Percentiles rank a stretch among this genome's conserved stretches.
Conservation (phyloP, 805 yeast species). For the Barnettozyma siamensis region DNA sequence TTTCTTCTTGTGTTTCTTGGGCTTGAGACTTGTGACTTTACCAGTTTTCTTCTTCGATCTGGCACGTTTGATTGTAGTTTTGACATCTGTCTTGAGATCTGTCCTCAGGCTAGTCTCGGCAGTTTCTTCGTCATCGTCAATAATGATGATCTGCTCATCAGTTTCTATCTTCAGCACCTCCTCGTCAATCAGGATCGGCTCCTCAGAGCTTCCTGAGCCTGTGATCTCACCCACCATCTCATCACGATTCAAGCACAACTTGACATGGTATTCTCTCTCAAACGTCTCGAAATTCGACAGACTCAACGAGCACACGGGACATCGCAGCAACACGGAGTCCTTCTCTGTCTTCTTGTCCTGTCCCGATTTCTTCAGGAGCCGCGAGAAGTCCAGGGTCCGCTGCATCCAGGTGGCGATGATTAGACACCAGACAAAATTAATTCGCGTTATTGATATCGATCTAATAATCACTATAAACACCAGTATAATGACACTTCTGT, state of each 20-base stretch:
- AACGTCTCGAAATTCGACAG: conserved; percentile 35
- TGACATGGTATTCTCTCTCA: conserved; percentile 49
- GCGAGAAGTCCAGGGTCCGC: neutral
- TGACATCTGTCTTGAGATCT: too few relatives aligned
- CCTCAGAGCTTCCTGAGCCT: neutral
- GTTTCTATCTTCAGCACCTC: neutral
- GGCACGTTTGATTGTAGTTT: neutral
- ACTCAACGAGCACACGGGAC: conserved; percentile 48
- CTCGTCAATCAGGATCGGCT: neutral
- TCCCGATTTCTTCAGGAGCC: neutral
- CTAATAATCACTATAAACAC: too few relatives aligned
- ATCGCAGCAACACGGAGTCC: conserved; percentile 22
- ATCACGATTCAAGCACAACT: conserved; percentile 35
- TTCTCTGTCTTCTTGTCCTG: too few relatives aligned
- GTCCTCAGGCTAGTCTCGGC: too few relatives aligned
- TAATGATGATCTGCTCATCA: neutral
- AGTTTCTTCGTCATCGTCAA: too few relatives aligned
- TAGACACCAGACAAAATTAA: too few relatives aligned
- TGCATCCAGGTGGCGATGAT: too few relatives aligned
- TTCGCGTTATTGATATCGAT: too few relatives aligned
- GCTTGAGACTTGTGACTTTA: conserved; percentile 22
- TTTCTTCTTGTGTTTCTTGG: conserved; percentile 15
- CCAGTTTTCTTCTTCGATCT: too few relatives aligned
- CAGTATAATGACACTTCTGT: conserved; percentile 67
- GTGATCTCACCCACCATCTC: neutral